A percentile compares a stretch with the other conserved stretches of the same genome.
Conservation (phyloP, 345 rosid species). For the Punica granatum region DNA sequence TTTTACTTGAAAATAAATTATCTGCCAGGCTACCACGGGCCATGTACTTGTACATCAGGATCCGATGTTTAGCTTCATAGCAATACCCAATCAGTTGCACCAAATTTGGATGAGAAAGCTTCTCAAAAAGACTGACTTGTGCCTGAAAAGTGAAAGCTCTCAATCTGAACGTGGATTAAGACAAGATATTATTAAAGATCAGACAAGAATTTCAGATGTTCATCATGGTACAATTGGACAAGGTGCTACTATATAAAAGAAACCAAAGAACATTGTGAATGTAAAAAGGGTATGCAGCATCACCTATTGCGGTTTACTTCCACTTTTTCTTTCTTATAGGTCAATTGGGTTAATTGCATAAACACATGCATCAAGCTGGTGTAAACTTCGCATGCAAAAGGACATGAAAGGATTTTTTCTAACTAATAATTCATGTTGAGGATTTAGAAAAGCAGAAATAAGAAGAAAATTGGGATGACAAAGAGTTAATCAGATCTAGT, state of each 20-base stretch:
- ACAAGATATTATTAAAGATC: not conserved
- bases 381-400: too few relatives aligned
- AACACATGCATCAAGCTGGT: too few relatives aligned
- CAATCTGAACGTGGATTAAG: not conserved
- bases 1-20: slow-evolving; percentile 2
- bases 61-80: not conserved
- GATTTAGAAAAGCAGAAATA: too few relatives aligned
- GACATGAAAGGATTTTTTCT: too few relatives aligned
- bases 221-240: not conserved
- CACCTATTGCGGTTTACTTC: not conserved
- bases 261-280: not conserved
- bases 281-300: not conserved
- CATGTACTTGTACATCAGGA: not conserved
- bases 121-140: not conserved
- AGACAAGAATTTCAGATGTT: not conserved
- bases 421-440: too few relatives aligned
- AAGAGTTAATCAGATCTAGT: not conserved
- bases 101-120: slow-evolving; percentile 6
- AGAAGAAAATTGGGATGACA: too few relatives aligned
- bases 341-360: too few relatives aligned
- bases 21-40: slow-evolving; percentile 7
- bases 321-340: not conserved
- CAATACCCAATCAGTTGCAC: slow-evolving; percentile 4
- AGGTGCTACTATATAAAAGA: not conserved
- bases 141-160: not conserved